Percentiles rank a stretch among this genome's conserved stretches.
phyloP scores from a whole-genome alignment of 1,139 yeast genomes.

The Lodderomyces beijingensis region DNA sequence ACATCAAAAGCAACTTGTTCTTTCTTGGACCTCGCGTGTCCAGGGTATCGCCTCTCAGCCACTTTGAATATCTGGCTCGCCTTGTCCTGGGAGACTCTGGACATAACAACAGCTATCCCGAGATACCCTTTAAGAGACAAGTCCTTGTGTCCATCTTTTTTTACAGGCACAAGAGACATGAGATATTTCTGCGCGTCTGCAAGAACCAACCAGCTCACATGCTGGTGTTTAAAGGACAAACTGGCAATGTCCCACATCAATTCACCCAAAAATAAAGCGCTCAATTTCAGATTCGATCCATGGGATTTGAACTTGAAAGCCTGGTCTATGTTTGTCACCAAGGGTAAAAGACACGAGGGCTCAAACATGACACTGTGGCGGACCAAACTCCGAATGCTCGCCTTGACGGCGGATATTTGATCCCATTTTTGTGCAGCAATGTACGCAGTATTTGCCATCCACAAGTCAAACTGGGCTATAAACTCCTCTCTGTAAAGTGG shows the following conservation, averaged over 20 bases:
- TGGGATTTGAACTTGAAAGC: constrained; percentile 12
- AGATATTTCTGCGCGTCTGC: constrained; percentile 27
- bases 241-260: constrained; percentile 23
- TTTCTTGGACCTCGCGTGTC: constrained; percentile 10
- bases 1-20: constrained; percentile 22
- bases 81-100: constrained; percentile 20
- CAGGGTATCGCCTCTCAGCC: constrained; percentile 23
- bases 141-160: constrained; percentile 2
- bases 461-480: constrained; percentile 34
- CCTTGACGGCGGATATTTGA: constrained; percentile 17
- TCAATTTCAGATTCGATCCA: constrained; percentile 13
- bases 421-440: constrained; percentile 17
- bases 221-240: constrained; percentile 11
- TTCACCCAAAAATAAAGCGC: constrained; percentile 17
- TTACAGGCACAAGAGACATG: constrained; percentile 13
- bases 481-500: constrained; percentile 31
- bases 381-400: constrained; percentile 23
- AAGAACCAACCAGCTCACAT: constrained; percentile 4
- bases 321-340: constrained; percentile 16
- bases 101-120: constrained; percentile 36
- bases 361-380: constrained; percentile 25
- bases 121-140: constrained; percentile 17
- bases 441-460: constrained; percentile 21
- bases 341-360: constrained; percentile 16
- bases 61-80: constrained; percentile 24